phyloP scores from a whole-genome alignment of 257 asterid genomes.

The Penstemon barbatus region DNA sequence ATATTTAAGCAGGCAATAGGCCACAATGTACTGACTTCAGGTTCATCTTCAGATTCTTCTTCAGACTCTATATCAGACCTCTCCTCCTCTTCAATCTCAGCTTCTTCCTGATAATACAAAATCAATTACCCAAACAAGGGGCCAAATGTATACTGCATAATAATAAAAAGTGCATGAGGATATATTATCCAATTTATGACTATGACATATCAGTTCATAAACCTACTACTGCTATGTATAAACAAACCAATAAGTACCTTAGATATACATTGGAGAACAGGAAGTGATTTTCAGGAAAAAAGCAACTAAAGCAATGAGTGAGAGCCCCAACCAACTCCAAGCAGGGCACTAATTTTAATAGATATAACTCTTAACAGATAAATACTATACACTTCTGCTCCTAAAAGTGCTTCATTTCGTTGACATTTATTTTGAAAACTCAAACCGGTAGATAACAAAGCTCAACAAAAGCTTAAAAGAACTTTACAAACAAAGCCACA shows the following conservation, averaged over 20 bases:
- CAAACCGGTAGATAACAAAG: neutral
- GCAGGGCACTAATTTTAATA: neutral
- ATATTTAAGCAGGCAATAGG: conserved; percentile 14
- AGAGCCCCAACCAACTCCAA: neutral
- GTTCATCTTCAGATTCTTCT: conserved; percentile 72
- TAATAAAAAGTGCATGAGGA: conserved; percentile 2
- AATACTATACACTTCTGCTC: neutral
- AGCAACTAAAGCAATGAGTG: conserved; percentile 4
- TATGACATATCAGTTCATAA: conserved; percentile 18
- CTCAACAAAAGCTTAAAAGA: neutral
- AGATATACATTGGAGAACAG: neutral
- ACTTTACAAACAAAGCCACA: conserved; percentile 11
- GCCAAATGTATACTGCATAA: neutral
- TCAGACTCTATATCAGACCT: conserved; percentile 71
- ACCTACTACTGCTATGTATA: neutral
- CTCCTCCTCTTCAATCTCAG: conserved; percentile 66
- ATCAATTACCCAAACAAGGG: conserved; percentile 5
- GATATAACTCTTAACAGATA: neutral
- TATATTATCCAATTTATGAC: conserved; percentile 10
- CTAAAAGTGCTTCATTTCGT: neutral
- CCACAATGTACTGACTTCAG: conserved; percentile 47
- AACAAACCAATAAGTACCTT: neutral
- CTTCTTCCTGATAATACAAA: conserved; percentile 53
- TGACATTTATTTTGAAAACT: neutral
- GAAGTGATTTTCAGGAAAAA: neutral